phyloP scores from a whole-genome alignment of 352 stramenopile genomes.

The Pythium phragmitis region DNA sequence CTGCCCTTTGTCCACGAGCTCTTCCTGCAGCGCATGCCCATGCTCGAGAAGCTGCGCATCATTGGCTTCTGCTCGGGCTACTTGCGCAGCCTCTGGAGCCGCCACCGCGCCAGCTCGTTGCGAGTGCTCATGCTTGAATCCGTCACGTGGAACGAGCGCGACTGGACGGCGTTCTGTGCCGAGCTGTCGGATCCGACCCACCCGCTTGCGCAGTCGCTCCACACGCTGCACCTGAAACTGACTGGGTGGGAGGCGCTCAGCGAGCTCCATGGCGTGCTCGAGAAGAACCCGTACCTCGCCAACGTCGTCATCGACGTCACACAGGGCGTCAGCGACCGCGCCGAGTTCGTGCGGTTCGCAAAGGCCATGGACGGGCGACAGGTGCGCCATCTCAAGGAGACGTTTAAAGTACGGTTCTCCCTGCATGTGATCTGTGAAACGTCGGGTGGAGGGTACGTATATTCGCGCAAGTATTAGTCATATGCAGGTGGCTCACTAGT shows the following conservation, averaged over 20 bases:
- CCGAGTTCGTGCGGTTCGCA: too few species aligned
- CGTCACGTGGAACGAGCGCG: not conserved
- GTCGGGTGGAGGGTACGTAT: too few species aligned
- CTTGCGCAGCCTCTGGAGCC: constrained; percentile 6
- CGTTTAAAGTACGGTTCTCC: too few species aligned
- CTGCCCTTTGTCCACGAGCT: not conserved
- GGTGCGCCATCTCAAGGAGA: too few species aligned
- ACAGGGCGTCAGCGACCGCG: not conserved
- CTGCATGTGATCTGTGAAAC: too few species aligned
- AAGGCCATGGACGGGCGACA: too few species aligned
- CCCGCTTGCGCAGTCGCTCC: constrained; percentile 2
- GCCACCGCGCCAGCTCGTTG: not conserved
- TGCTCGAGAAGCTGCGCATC: not conserved
- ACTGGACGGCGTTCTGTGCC: not conserved
- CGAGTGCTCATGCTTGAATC: not conserved
- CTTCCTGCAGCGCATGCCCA: not conserved
- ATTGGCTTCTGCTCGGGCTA: not conserved
- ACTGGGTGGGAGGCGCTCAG: not conserved
- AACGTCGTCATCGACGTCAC: constrained; percentile 1
- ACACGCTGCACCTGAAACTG: constrained; percentile 7
- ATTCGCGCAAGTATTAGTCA: too few species aligned
- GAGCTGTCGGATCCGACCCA: not conserved
- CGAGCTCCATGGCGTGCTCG: not conserved
- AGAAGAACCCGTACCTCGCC: not conserved
- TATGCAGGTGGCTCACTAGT: too few species aligned